Conservation (phyloP, 495 filamentous ascomycete species). For the Aspergillus indologenus region DNA sequence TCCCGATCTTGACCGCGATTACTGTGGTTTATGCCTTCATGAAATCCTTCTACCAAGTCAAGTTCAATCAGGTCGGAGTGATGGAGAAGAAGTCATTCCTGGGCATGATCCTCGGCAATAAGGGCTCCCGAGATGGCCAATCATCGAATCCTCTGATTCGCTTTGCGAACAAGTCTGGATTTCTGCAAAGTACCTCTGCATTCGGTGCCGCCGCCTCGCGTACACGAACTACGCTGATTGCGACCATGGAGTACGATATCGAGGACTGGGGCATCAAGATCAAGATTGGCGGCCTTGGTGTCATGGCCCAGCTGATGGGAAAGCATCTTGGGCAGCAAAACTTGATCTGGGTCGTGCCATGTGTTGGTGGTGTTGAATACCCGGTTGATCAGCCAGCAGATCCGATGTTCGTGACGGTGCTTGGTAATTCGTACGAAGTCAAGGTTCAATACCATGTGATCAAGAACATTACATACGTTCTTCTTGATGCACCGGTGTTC, state of each 20-base stretch:
- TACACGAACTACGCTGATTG: constrained; percentile 58
- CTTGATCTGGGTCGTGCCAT: constrained; percentile 75
- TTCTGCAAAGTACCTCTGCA: constrained; percentile 43
- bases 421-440: constrained; percentile 62
- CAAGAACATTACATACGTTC: constrained; percentile 69
- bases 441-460: constrained; percentile 62
- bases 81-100: constrained; percentile 46
- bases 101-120: constrained; percentile 31
- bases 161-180: constrained; percentile 42
- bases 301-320: constrained; percentile 70
- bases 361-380: constrained; percentile 66
- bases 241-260: constrained; percentile 73
- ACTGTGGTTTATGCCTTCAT: constrained; percentile 58
- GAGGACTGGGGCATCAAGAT: constrained; percentile 71
- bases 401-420: constrained; percentile 62
- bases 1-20: constrained; percentile 51
- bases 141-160: constrained; percentile 31
- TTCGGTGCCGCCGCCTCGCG: constrained; percentile 44
- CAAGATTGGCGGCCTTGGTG: constrained; percentile 70
- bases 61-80: constrained; percentile 66
- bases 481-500: constrained; percentile 69
- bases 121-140: constrained; percentile 14
- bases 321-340: constrained; percentile 65
- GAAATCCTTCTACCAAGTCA: constrained; percentile 67
- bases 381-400: constrained; percentile 58